These are phyloP conservation scores for Leccinum incarnatum DNA, from an alignment of 768 basidiomycete species.

Conservation along the genomic window DNA sequence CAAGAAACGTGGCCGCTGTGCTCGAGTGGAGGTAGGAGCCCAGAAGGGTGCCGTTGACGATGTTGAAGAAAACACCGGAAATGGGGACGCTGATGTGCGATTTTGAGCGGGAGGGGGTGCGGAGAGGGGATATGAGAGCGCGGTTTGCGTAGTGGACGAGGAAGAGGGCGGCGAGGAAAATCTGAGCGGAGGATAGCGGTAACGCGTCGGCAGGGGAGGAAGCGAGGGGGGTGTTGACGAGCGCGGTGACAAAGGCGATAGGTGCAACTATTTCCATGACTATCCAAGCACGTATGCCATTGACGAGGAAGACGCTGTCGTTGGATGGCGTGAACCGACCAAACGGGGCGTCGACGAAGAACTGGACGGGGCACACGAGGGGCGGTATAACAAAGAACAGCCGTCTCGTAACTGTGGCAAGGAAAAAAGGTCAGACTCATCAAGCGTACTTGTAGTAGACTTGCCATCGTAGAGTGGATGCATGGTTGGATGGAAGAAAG, in stretches of 20 bases:
- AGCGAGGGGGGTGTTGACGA: conserved; percentile 49
- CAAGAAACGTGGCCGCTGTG: conserved; percentile 43
- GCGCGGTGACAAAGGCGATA: conserved; percentile 47
- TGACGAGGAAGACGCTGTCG: conserved; percentile 49
- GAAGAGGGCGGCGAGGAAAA: conserved; percentile 56
- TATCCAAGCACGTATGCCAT: conserved; percentile 71
- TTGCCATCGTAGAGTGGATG: not conserved
- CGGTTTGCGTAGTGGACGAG: conserved; percentile 83
- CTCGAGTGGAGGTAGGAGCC: conserved; percentile 69
- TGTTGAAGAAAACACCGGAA: conserved; percentile 61
- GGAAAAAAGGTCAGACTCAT: conserved; percentile 7
- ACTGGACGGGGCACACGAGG: conserved; percentile 35
- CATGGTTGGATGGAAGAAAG: not conserved
- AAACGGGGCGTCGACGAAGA: conserved; percentile 73
- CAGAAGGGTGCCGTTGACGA: conserved; percentile 66
- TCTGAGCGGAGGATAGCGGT: conserved; percentile 39
- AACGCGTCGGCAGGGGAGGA: conserved; percentile 27
- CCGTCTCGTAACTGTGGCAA: conserved; percentile 36
- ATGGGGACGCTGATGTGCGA: conserved; percentile 67
- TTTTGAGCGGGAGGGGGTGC: conserved; percentile 76
- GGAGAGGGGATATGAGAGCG: conserved; percentile 72
- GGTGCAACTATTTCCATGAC: conserved; percentile 73
- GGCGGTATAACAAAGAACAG: conserved; percentile 45
- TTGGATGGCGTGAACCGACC: conserved; percentile 63
- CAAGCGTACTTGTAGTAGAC: conserved; percentile 3